Base-by-base conservation (phyloP, 192 early-diverging fungal genomes). In the Podila clonocystis region DNA sequence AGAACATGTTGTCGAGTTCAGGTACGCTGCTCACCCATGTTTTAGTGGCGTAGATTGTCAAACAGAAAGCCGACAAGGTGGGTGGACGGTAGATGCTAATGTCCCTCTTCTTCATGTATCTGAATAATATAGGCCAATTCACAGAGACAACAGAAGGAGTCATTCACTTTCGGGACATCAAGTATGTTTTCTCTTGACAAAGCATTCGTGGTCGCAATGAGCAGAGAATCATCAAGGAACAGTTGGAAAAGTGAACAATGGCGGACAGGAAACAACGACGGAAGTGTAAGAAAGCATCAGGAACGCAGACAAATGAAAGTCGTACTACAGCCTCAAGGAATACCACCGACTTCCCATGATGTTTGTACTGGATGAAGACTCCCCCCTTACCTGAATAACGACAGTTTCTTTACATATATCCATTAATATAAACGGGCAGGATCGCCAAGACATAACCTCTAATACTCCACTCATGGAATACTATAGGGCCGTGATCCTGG, bases 1-100 rank as follows among this genome's bases (percentile, higher is more conserved):
- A 92, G 67, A 98, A 96, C 83, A 97, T 99, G 96, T 88, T 99
- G 3, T 93, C 93, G 22, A 89, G 89, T 60, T 91, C 97, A 49
- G 92, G 92, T 93, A 74, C 34, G 15, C 4, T 52, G 13, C 4
- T 7, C 6, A 7, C 34, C 1, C 26, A 20, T 48, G n/a, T 67
- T 58, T 72, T 76, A 62, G 74, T 74, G 82, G 74, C 70, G 70
- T 52, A 58, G n/a, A 28, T 22, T 22, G 55, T 45, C 63, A 61
- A 57, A 60, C 22, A 15, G n/a, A 30, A 34, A 36, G 29, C n/a
- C 5, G 52, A 19, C 5, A n/a, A 8, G 33, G 36, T 13, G 48
- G 48, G 33, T 13, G 22, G 28, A 8, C 36, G 62, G 20, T 60
- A n/a, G 17, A 22, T 11, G 22, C n/a, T 58, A 50, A 49, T 52